Base-by-base conservation (phyloP, 2,329 filamentous ascomycete genomes). In the Colletotrichum agaves region DNA sequence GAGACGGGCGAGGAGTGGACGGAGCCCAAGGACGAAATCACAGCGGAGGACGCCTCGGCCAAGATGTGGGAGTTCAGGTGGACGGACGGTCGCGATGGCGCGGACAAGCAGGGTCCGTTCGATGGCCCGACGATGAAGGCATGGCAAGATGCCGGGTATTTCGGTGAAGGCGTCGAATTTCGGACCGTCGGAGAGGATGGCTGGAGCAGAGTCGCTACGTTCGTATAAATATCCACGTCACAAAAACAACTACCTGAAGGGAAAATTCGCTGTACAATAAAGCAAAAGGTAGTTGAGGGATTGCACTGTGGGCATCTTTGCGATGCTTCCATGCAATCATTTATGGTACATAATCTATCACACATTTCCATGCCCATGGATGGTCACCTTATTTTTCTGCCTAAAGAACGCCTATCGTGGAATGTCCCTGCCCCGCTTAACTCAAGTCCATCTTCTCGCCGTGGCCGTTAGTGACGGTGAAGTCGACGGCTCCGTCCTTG, bases 111-210 rank as follows among this genome's bases (percentile, higher is more conserved):
- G 78, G 96, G 96, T 0, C 95, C 96, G 0, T 99, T 94, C 77
- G 93, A 98, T 75, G 88, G 86, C 7, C 78, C 85, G 5, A 95
- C 91, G 41, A 98, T 99, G 96, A 88, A 90, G 73, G 92, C 93
- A 2, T 99, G 96, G 96, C 89, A 91, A 72, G 89, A 93, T 70
- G 93, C 93, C 23, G 96, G 96, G 3, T 98, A 98, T 77, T 99
- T 99, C 79, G 91, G 90, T 12, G 91, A 96, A 71, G 93, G 93
- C 0, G 93, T 97, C 23, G 95, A 94, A 76, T 94, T 95, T 73
- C 86, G 89, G 71, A 83, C 80, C 68, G 85, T 81, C 6, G 88
- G 86, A 11, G 83, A 85, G 50, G 84, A 85, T 23, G 82, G 79
- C 21, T 92, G 90, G 90, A 84, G 75, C 64, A 78, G 79, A 58